These are phyloP conservation scores for Annona squamosa DNA, from an alignment of 164 flowering plant species.

Conservation along the genomic window DNA sequence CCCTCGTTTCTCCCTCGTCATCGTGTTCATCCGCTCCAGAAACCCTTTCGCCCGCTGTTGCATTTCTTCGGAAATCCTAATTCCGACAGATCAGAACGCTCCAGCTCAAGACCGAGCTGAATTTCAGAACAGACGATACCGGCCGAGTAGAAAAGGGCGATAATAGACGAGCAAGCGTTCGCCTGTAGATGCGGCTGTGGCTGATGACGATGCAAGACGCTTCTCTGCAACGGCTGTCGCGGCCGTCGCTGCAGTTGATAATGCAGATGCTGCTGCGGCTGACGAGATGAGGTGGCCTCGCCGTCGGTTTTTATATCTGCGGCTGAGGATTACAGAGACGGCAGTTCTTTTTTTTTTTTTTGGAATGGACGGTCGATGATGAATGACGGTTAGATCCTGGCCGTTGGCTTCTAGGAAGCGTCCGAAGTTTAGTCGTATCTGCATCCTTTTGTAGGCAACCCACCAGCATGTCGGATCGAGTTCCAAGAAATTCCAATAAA, in stretches of 20 bases:
- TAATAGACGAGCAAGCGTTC: background rate
- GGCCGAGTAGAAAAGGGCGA: background rate
- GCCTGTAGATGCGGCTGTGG: background rate
- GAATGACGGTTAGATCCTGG: background rate
- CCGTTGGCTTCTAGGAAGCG: background rate
- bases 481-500: no score
- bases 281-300: background rate
- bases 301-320: background rate
- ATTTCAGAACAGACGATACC: background rate
- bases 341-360: background rate
- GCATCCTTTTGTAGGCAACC: no score
- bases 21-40: slow-evolving; percentile 50
- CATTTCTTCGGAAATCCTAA: slow-evolving; percentile 23
- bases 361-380: background rate
- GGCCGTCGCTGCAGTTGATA: no score
- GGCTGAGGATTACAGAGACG: background rate
- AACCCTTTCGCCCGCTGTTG: slow-evolving; percentile 49
- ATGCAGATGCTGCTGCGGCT: background rate
- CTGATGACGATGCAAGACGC: background rate
- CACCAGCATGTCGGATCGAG: no score
- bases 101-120: background rate
- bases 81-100: slow-evolving; percentile 19
- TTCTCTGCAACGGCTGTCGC: no score
- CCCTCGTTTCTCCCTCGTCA: slow-evolving; percentile 51
- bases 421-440: no score